Evolutionary conservation across 257 asterid species (phyloP).

Genomic region (Oldenlandia corymbosa): DNA sequence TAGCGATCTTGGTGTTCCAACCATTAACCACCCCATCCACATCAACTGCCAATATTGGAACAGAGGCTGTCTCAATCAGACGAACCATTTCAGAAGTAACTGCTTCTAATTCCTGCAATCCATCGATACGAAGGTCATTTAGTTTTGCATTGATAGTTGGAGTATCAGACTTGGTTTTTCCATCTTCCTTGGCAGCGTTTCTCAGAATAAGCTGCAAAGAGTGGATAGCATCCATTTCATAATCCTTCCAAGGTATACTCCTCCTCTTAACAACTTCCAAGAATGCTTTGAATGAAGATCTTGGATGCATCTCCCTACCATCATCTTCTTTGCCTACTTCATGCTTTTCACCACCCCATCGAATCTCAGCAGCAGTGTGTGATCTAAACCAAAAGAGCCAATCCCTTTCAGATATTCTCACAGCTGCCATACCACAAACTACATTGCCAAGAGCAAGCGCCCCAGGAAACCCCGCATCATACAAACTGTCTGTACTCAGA

Average conservation of each 20-base stretch:
- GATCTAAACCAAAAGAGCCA: conserved; percentile 98
- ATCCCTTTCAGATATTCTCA: conserved; percentile 61
- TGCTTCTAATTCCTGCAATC: conserved; percentile 80
- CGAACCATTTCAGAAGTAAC: conserved; percentile 92
- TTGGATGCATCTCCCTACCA: conserved; percentile 80
- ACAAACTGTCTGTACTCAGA: conserved; percentile 79
- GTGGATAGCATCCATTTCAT: conserved; percentile 93
- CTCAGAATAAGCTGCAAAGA: conserved; percentile 89
- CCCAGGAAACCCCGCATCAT: conserved; percentile 88
- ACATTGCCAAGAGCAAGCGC: conserved; percentile 76
- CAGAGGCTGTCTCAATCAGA: conserved; percentile 85
- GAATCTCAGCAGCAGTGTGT: conserved; percentile 75
- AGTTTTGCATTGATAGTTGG: conserved; percentile 55
- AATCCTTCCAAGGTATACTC: conserved; percentile 86
- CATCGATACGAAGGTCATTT: conserved; percentile 67
- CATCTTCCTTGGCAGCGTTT: conserved; percentile 57
- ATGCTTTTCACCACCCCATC: conserved; percentile 96
- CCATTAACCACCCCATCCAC: conserved; percentile 81
- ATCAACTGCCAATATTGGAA: conserved; percentile 85
- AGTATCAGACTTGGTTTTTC: conserved; percentile 28
- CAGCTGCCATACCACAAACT: conserved; percentile 96
- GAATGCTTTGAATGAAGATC: conserved; percentile 88
- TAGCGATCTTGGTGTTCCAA: conserved; percentile 83
- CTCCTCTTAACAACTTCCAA: conserved; percentile 78
- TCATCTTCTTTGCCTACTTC: conserved; percentile 72